phyloP scores from a whole-genome alignment of 768 basidiomycete species.

The Botryobasidium botryosum region DNA sequence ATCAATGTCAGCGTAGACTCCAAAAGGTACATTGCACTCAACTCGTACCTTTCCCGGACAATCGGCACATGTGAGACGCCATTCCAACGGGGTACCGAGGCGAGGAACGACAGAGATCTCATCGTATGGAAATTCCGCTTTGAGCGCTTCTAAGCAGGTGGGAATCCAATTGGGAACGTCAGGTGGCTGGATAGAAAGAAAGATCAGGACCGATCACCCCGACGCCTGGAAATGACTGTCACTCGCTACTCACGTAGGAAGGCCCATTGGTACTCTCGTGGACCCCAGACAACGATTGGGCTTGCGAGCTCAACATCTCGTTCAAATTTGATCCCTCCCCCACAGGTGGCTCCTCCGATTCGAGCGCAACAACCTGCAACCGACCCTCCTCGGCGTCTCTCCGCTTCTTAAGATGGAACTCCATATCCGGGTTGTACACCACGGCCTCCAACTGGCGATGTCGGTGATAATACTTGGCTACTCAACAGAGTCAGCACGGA shows the following conservation, averaged over 20 bases:
- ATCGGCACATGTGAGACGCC: conserved; percentile 82
- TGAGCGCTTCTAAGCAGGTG: conserved; percentile 38
- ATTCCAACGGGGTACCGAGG: conserved; percentile 42
- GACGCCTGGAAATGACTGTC: too few relatives aligned
- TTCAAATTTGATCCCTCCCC: too few relatives aligned
- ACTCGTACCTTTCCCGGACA: conserved; percentile 78
- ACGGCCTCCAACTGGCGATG: conserved; percentile 56
- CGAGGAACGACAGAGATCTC: conserved; percentile 62
- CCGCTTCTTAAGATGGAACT: conserved; percentile 43
- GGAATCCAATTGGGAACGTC: conserved; percentile 12
- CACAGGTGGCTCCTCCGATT: too few relatives aligned
- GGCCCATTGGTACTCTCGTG: too few relatives aligned
- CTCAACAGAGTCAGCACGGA: neutral
- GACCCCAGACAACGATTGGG: too few relatives aligned
- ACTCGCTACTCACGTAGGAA: too few relatives aligned
- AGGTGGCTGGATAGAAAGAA: conserved; percentile 8
- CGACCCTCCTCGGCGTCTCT: conserved; percentile 41
- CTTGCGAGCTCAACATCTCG: too few relatives aligned
- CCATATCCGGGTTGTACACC: conserved; percentile 59
- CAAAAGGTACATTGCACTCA: neutral
- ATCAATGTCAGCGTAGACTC: conserved; percentile 9
- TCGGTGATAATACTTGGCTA: conserved; percentile 83
- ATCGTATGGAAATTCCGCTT: conserved; percentile 62
- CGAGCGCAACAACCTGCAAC: too few relatives aligned
- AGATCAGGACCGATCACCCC: too few relatives aligned